A percentile compares a stretch with the other conserved stretches of the same genome.
These are phyloP conservation scores for Sphagnum contortum DNA, from an alignment of 225 moss, liverwort and hornwort genomes.

Conservation along the genomic window DNA sequence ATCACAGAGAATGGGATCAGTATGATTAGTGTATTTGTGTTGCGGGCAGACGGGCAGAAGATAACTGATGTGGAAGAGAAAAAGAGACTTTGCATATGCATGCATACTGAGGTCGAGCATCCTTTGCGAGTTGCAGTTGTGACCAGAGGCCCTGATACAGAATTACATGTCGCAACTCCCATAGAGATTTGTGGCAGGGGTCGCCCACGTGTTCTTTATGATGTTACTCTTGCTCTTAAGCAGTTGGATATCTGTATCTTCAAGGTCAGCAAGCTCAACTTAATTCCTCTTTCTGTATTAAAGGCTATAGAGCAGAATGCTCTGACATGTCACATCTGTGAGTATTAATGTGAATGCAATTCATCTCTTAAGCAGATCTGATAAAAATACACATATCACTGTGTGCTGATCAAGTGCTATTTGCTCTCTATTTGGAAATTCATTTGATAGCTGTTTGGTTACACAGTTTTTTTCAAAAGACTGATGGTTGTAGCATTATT, in stretches of 20 bases:
- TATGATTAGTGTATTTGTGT: constrained; percentile 1
- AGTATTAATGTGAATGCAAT: too few species aligned
- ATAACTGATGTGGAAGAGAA: constrained; percentile 3
- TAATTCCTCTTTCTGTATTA: too few species aligned
- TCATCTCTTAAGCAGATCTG: too few species aligned
- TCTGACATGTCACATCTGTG: not conserved
- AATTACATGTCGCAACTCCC: constrained; percentile 6
- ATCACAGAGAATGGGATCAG: constrained; percentile 14
- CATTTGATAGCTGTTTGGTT: too few species aligned
- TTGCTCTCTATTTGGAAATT: too few species aligned
- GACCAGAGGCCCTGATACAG: constrained; percentile 3
- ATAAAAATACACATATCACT: too few species aligned
- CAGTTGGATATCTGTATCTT: constrained; percentile 5
- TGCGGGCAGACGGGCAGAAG: constrained; percentile 6
- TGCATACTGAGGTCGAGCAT: constrained; percentile 1
- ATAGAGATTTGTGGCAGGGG: constrained; percentile 5
- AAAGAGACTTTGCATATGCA: not conserved
- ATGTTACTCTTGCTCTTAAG: constrained; percentile 6
- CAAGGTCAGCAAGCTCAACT: not conserved
- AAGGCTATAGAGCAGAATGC: not conserved
- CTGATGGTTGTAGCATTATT: too few species aligned
- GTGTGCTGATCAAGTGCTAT: too few species aligned
- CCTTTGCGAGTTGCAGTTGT: not conserved
- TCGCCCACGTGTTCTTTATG: constrained; percentile 3
- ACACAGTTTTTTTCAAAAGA: too few species aligned